Base-by-base conservation (phyloP, 2,329 filamentous ascomycete genomes). In the Fusarium sp. region DNA sequence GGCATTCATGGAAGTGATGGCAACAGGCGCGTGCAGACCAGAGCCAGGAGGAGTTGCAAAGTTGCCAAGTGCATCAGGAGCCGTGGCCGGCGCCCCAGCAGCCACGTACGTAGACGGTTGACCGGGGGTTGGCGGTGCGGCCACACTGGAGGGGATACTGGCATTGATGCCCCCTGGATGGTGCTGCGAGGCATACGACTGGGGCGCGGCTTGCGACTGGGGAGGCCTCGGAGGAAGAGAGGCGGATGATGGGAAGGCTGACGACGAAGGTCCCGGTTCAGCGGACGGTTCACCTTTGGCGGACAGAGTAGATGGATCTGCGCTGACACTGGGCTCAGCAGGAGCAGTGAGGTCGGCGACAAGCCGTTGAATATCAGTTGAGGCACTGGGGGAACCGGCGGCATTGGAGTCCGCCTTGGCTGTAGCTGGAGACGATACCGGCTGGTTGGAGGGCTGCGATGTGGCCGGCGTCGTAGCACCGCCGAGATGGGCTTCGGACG, bases 211-310 rank as follows among this genome's bases (percentile, higher is more conserved):
- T 69, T 85, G 82, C 31, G 84, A 81, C 69, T 83, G 73, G 57
- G 85, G 85, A 59, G 85, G 86, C 76, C 84, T 84, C 64, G 86
- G 80, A 76, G 87, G 87, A 69, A 89, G 81, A 78, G 87, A 83
- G 71, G 85, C 79, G 42, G 83, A 78, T 35, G 80, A 78, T 73
- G 81, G 81, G 74, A 84, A 73, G 40, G 80, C 80, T 74, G 82
- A 78, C 62, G 82, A 77, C 63, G 79, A 71, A 76, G 79, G 69
- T 58, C 76, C 76, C 45, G 50, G 64, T 52, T 75, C 69, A 71
- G 75, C 72, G 62, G 71, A 77, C 56, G 67, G 72, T 66, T 79
- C 79, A 67, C 76, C 66, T 67, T 74, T 76, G 67, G 73, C 70
- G 75, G 69, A 64, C 62, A 67, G 70, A 66, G 79, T 66, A 69